These are phyloP conservation scores for Diplodia sapinea DNA, from an alignment of 2,329 filamentous ascomycete species.

Conservation along the genomic window DNA sequence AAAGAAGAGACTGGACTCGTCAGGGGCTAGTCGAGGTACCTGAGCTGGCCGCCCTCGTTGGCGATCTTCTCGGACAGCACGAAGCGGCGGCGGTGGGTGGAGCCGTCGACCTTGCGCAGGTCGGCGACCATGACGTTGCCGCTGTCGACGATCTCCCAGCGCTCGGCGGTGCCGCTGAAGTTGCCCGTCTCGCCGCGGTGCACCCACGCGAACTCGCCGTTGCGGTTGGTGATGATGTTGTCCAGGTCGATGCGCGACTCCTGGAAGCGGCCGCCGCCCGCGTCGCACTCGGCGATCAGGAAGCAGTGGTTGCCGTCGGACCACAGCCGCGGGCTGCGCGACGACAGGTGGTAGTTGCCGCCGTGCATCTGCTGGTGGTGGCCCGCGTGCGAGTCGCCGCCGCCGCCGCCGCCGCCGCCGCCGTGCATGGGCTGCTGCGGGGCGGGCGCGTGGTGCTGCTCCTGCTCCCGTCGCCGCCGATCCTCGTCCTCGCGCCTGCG, in stretches of 20 bases:
- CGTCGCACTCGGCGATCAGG: conserved; percentile 24
- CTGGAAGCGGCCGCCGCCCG: conserved; percentile 3
- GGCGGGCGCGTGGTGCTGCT: conserved; percentile 8
- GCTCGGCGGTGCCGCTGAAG: conserved; percentile 18
- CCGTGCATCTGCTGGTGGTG: conserved; percentile 27
- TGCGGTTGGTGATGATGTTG: conserved; percentile 7
- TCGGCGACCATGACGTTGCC: conserved; percentile 23
- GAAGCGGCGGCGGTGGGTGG: background rate
- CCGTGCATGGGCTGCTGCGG: background rate
- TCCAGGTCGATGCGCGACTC: conserved; percentile 22
- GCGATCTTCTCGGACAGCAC: conserved; percentile 14
- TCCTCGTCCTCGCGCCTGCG: background rate
- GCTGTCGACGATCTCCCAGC: conserved; percentile 17
- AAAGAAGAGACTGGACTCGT: background rate
- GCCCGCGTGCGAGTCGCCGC: background rate
- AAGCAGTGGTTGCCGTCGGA: conserved; percentile 20
- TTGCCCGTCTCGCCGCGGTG: conserved; percentile 14
- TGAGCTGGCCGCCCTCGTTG: conserved; percentile 13
- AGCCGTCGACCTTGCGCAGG: conserved; percentile 9
- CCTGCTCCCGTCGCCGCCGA: conserved; percentile 7
- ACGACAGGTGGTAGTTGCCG: conserved; percentile 24
- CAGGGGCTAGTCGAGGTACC: background rate
- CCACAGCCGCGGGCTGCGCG: conserved; percentile 1
- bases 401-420: background rate
- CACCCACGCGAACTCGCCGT: conserved; percentile 21